Percentiles rank a stretch among this genome's conserved stretches.
phyloP scores from a whole-genome alignment of 139 green algal genomes.

The Zygnema circumcarinatum region DNA sequence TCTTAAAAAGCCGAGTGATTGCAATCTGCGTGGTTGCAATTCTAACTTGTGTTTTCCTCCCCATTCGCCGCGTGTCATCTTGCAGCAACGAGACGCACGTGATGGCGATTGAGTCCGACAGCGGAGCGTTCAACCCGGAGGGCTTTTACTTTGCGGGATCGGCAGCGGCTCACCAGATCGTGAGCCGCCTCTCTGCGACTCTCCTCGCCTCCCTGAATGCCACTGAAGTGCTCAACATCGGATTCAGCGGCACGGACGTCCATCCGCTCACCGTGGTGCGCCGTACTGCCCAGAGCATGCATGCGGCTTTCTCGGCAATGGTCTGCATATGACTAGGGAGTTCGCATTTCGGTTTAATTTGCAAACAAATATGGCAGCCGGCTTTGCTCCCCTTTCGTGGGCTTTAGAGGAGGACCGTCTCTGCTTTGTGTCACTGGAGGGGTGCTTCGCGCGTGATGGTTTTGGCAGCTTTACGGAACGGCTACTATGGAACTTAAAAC shows the following conservation, averaged over 20 bases:
- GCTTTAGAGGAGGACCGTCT: no score
- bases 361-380: no score
- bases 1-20: no score
- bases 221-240: constrained; percentile 1
- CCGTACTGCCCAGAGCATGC: background rate
- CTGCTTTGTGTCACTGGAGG: no score
- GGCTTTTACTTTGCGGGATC: constrained; percentile 14
- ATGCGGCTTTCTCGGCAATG: background rate
- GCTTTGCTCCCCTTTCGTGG: no score
- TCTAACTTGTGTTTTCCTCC: no score
- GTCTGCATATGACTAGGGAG: no score
- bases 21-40: no score
- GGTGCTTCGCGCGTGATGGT: no score
- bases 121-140: constrained; percentile 19
- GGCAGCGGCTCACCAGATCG: background rate
- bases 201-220: constrained; percentile 12
- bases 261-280: constrained; percentile 8
- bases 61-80: no score
- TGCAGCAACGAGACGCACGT: constrained; percentile 28
- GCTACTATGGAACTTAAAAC: constrained; percentile 19
- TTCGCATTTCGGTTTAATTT: no score
- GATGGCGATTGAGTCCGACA: constrained; percentile 41
- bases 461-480: constrained; percentile 22
- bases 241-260: constrained; percentile 22
- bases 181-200: background rate